Conservation (phyloP, 495 filamentous ascomycete genomes). For the Clavariopsis aquatica region DNA sequence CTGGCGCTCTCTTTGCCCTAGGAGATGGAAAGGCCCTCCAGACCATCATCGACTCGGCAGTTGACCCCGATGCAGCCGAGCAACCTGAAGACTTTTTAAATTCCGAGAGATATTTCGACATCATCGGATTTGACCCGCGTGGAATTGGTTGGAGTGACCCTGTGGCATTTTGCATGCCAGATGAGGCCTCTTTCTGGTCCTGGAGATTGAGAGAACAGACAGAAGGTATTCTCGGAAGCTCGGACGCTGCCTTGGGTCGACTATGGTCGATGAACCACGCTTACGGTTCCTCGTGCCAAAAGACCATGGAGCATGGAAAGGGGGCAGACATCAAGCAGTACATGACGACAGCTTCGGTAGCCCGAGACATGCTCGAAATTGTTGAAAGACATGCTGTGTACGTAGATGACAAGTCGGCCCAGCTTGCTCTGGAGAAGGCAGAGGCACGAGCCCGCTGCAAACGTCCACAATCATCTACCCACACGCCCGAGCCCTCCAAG, state of each 20-base stretch:
- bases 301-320: constrained; percentile 28
- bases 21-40: constrained; percentile 36
- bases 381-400: constrained; percentile 53
- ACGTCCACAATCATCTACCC: background rate
- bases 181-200: constrained; percentile 29
- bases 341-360: constrained; percentile 52
- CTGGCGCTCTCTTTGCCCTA: constrained; percentile 43
- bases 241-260: constrained; percentile 44
- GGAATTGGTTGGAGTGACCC: constrained; percentile 45
- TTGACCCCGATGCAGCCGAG: constrained; percentile 19
- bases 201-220: constrained; percentile 40
- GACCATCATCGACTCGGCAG: constrained; percentile 45
- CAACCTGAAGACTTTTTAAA: constrained; percentile 8
- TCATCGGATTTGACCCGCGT: constrained; percentile 57
- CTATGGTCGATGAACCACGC: constrained; percentile 45
- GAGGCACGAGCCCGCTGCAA: background rate
- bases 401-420: constrained; percentile 30
- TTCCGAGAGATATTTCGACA: constrained; percentile 53
- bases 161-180: constrained; percentile 53
- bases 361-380: constrained; percentile 55
- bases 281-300: constrained; percentile 40
- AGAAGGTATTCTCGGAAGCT: constrained; percentile 44
- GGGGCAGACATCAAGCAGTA: constrained; percentile 49
- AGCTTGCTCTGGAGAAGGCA: background rate
- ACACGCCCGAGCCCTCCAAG: constrained; percentile 34